These are phyloP conservation scores for Eucalyptus coolabah DNA, from an alignment of 345 rosid species.

Conservation along the genomic window DNA sequence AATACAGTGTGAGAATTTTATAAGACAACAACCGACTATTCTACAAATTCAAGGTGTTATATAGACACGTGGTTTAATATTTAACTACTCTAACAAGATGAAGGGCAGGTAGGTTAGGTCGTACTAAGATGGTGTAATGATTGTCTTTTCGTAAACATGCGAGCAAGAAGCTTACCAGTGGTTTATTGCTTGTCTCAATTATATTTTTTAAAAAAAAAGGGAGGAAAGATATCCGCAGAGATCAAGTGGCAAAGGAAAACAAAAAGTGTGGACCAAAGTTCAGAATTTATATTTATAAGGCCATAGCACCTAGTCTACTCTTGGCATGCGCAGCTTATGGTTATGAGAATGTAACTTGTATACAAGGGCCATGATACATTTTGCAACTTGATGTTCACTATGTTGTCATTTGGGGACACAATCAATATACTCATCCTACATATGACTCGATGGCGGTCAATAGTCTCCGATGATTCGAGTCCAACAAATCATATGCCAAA, in stretches of 20 bases:
- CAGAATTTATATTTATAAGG: not conserved
- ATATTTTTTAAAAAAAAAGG: not conserved
- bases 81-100: no score
- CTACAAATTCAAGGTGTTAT: no score
- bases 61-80: accelerated
- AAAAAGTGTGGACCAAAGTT: not conserved
- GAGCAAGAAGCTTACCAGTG: not conserved
- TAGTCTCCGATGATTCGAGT: not conserved
- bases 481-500: no score
- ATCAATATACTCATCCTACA: not conserved
- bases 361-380: not conserved
- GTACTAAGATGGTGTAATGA: not conserved
- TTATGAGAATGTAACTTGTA: not conserved
- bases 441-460: accelerated
- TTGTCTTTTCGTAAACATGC: not conserved
- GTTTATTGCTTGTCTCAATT: not conserved
- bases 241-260: not conserved
- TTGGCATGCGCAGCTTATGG: not conserved
- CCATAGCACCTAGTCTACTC: not conserved
- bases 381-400: not conserved
- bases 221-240: accelerated
- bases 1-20: no score
- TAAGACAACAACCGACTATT: no score
- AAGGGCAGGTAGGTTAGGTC: not conserved
- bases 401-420: not conserved